These are phyloP conservation scores for Aristolochia fimbriata DNA, from an alignment of 164 flowering plant species.

Conservation along the genomic window DNA sequence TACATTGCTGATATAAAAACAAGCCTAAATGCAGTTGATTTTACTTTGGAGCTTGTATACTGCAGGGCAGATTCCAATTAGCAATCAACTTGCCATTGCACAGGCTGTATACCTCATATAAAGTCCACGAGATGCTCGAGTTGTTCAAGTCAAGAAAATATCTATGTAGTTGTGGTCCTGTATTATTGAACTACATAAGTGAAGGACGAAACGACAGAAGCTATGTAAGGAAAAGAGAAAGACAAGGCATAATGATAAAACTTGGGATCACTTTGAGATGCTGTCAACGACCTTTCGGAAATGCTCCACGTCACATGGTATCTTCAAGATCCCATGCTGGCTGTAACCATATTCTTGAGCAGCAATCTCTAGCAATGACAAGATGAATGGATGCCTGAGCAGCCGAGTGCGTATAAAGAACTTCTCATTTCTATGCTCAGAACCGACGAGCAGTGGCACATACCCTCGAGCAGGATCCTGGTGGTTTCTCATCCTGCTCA, in stretches of 20 bases:
- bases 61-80: too few species aligned
- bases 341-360: slow-evolving; percentile 19
- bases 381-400: slow-evolving; percentile 14
- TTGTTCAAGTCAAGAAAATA: too few species aligned
- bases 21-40: too few species aligned
- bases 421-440: slow-evolving; percentile 16
- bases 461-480: slow-evolving; percentile 9
- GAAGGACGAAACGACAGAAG: too few species aligned
- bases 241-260: slow-evolving; percentile 1
- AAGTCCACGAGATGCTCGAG: too few species aligned
- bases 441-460: slow-evolving; percentile 23
- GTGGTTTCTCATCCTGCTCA: too few species aligned
- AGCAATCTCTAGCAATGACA: slow-evolving; percentile 18
- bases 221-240: neutral
- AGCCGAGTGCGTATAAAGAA: slow-evolving; percentile 17
- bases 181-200: too few species aligned
- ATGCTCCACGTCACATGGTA: slow-evolving; percentile 12
- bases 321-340: slow-evolving; percentile 17
- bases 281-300: slow-evolving; percentile 9
- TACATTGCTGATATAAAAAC: too few species aligned
- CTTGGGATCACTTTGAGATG: slow-evolving; percentile 1
- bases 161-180: too few species aligned
- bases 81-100: too few species aligned
- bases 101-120: too few species aligned
- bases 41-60: too few species aligned